Evolutionary conservation across 768 basidiomycete species (phyloP).

Genomic region (Pleurotus giganteus): DNA sequence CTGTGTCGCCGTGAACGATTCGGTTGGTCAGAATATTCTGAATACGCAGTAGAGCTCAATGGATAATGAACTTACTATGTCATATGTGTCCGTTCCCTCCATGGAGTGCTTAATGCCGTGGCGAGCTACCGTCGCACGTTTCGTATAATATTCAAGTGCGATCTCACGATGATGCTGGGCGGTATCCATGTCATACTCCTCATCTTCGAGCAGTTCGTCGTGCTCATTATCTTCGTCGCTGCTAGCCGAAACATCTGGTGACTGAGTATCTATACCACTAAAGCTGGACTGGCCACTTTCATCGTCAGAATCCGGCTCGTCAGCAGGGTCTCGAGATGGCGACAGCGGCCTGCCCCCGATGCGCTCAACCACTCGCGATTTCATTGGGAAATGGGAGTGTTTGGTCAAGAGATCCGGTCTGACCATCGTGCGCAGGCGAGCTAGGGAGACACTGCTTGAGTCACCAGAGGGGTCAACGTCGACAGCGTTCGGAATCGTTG

Average conservation of each 20-base stretch:
- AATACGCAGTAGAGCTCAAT: conserved; percentile 15
- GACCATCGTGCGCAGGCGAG: conserved; percentile 39
- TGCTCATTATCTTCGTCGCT: conserved; percentile 27
- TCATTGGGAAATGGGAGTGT: conserved; percentile 52
- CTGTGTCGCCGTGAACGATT: conserved; percentile 58
- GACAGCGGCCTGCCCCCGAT: conserved; percentile 31
- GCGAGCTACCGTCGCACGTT: conserved; percentile 53
- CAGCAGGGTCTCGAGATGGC: conserved; percentile 17
- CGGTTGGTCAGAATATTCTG: conserved; percentile 39
- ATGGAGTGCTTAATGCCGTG: conserved; percentile 48
- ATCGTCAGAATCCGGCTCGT: conserved; percentile 62
- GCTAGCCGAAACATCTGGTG: conserved; percentile 18
- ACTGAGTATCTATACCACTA: conserved; percentile 26
- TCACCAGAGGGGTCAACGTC: conserved; percentile 25
- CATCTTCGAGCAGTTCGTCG: conserved; percentile 32
- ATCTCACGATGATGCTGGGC: conserved; percentile 74
- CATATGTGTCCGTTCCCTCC: conserved; percentile 34
- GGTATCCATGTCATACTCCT: conserved; percentile 55
- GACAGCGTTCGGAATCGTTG: conserved; percentile 31
- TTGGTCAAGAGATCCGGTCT: conserved; percentile 34
- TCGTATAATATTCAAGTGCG: conserved; percentile 66
- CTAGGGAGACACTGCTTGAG: conserved; percentile 58
- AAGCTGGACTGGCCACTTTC: conserved; percentile 48
- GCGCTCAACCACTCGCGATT: conserved; percentile 68
- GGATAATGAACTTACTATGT: conserved; percentile 14